These are phyloP conservation scores for Cornus controversa DNA, from an alignment of 148 eudicot species.

Conservation along the genomic window DNA sequence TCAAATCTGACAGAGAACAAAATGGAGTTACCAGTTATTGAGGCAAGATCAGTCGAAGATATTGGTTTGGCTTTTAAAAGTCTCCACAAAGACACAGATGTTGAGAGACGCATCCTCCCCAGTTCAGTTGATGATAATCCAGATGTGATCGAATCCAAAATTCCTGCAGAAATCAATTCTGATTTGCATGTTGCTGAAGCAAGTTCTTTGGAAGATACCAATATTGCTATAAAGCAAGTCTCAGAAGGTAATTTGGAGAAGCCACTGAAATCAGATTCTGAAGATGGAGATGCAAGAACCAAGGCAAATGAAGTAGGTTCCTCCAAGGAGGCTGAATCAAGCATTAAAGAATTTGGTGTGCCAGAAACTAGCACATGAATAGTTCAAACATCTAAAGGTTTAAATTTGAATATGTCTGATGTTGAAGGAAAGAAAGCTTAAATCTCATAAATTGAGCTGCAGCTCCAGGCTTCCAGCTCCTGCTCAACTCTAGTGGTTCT, in stretches of 20 bases:
- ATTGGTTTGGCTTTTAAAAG: slow-evolving; percentile 14
- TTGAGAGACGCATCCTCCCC: neutral
- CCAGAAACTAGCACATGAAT: slow-evolving; percentile 9
- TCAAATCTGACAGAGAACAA: neutral
- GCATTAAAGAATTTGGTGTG: slow-evolving; percentile 15
- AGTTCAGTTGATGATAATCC: neutral
- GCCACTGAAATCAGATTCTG: slow-evolving; percentile 11
- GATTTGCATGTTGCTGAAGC: neutral
- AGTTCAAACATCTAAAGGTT: slow-evolving; percentile 14
- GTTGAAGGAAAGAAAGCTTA: slow-evolving; percentile 18
- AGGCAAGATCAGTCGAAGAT: slow-evolving; percentile 21
- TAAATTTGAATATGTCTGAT: slow-evolving; percentile 5
- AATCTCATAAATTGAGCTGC: slow-evolving; percentile 21
- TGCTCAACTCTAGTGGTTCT: slow-evolving; percentile 40
- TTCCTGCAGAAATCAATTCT: neutral
- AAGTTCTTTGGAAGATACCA: slow-evolving; percentile 3
- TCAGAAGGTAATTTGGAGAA: slow-evolving; percentile 1
- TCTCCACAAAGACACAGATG: neutral
- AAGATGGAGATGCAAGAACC: slow-evolving; percentile 11
- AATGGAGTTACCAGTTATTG: slow-evolving; percentile 22
- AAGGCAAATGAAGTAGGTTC: slow-evolving; percentile 16
- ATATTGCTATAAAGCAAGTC: neutral
- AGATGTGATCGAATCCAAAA: neutral
- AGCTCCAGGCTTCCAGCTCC: slow-evolving; percentile 25
- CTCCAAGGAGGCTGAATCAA: neutral